These are phyloP conservation scores for Dothiorella sarmentorum DNA, from an alignment of 2,329 filamentous ascomycete genomes.

Conservation along the genomic window DNA sequence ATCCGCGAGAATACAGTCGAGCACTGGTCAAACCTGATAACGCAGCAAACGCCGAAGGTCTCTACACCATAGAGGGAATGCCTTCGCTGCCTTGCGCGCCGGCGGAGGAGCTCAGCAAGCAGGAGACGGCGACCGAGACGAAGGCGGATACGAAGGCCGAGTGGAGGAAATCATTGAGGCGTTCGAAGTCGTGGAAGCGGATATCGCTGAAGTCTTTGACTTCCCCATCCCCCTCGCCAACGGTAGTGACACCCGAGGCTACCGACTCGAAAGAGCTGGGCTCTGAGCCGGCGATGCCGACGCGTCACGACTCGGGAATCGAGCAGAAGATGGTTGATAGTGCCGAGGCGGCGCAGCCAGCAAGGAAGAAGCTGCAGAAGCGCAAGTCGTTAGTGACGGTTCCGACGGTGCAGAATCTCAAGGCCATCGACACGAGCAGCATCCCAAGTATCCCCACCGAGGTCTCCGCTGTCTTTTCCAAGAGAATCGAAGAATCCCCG, in stretches of 20 bases:
- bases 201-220: not conserved
- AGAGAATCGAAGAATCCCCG: conserved; percentile 33
- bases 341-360: not conserved
- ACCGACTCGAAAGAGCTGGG: not conserved
- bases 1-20: not conserved
- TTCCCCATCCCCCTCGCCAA: not conserved
- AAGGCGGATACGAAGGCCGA: not conserved
- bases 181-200: conserved; percentile 13
- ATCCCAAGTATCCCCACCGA: conserved; percentile 35
- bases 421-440: conserved; percentile 28
- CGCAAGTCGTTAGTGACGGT: conserved; percentile 28
- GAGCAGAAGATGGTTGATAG: not conserved
- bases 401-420: conserved; percentile 32
- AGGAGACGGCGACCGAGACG: not conserved
- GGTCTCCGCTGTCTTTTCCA: conserved; percentile 35
- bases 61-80: not conserved
- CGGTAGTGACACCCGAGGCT: not conserved
- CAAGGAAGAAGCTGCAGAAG: conserved; percentile 27
- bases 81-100: not conserved
- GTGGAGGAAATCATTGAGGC: not conserved
- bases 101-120: not conserved
- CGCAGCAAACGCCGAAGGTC: not conserved
- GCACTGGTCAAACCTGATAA: not conserved
- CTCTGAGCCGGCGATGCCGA: not conserved
- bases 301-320: conserved; percentile 9